Evolutionary conservation across 2,329 filamentous ascomycete genomes (phyloP), one percentile per base, ranked within the genome.

Genomic region (Pezicula rhizophila): DNA sequence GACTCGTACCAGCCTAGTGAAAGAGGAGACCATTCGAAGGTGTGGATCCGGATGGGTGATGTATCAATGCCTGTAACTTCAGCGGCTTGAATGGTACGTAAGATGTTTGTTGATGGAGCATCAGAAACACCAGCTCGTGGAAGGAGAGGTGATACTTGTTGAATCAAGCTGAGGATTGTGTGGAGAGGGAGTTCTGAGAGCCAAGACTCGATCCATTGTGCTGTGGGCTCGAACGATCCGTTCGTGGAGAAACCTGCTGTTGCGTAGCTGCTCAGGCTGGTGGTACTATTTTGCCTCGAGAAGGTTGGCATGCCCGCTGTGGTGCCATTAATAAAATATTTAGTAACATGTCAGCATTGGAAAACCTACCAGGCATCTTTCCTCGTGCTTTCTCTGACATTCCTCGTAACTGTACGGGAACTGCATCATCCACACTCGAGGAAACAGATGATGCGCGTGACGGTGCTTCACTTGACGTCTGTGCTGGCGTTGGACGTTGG

Each of bases 351-450:
- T 25, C 38, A 14, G n/a, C 33, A 25, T 42, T n/a, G 17, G 5
- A 25, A 17, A 41, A 25, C 52, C 46, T 59, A 63, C 62, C 62
- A 28, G 92, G 93, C 82, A 95, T 89, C 68, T 99, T 99, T 7
- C 93, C 93, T 44, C 93, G 78, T 14, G 93, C 93, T 66, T 97
- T 99, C 68, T 97, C 93, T 17, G 92, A 96, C 88, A 97, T 96
- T 47, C 90, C 90, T 49, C 89, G 80, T 26, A 95, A 66, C 64
- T 96, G 91, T 17, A 83, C 76, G 12, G 89, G 90, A 8, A 95
- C 80, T 4, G 86, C 85, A 52, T 95, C 90, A 51, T 95, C 89
- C 1, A 79, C 70, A 35, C 74, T 73, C 0, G 80, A 80, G 25
- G 81, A 80, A 17, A 86, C 73, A 0, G 88, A 92, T 4, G 87